Evolutionary conservation across 352 stramenopile genomes (phyloP).

Genomic region (Phytophthora pini): DNA sequence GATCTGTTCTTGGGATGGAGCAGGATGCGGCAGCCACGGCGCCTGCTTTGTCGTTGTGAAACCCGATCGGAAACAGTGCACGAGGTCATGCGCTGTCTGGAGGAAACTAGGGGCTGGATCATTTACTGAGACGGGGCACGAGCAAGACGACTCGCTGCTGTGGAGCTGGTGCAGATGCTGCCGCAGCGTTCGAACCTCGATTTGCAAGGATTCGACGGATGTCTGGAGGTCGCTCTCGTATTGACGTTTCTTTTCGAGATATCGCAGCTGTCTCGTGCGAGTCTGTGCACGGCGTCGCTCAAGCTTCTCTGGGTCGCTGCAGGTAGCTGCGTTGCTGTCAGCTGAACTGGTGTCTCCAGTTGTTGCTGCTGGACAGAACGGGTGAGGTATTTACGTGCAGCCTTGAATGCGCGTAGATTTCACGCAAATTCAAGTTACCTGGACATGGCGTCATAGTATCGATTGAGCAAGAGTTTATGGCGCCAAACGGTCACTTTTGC

Average conservation of each 20-base stretch:
- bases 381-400: not conserved
- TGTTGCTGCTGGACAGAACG: not conserved
- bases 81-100: slow-evolving; percentile 15
- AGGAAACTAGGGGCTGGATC: not conserved
- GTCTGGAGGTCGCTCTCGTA: slow-evolving; percentile 22
- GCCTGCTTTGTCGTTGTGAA: slow-evolving; percentile 10
- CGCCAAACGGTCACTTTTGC: not conserved
- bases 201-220: slow-evolving; percentile 11
- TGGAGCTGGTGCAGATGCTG: not conserved
- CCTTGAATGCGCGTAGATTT: not conserved
- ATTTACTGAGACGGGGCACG: not conserved
- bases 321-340: not conserved
- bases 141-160: not conserved
- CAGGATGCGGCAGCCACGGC: slow-evolving; percentile 14
- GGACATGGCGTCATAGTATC: not conserved
- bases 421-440: slow-evolving; percentile 1
- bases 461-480: not conserved
- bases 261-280: slow-evolving; percentile 31
- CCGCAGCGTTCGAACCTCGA: slow-evolving; percentile 20
- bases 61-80: slow-evolving; percentile 32
- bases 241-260: slow-evolving; percentile 34
- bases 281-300: slow-evolving; percentile 18
- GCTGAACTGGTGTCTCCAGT: not conserved
- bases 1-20: slow-evolving; percentile 20
- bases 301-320: slow-evolving; percentile 3